These are phyloP conservation scores for Fusarium sp. DNA, from an alignment of 2,329 filamentous ascomycete genomes.

Conservation along the genomic window DNA sequence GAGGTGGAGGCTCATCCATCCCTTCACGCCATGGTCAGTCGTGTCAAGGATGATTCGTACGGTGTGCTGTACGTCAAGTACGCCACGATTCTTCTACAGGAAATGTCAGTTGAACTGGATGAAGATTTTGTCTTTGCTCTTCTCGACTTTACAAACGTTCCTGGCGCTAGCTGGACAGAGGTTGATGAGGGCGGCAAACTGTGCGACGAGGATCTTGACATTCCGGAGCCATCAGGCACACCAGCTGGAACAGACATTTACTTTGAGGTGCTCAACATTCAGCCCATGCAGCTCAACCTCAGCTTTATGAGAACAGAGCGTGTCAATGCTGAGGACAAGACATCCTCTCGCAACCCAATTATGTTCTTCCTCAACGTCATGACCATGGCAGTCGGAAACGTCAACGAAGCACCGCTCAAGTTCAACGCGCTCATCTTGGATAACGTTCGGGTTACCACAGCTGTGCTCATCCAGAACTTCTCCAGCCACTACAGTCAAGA, in stretches of 20 bases:
- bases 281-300: slow-evolving; percentile 97
- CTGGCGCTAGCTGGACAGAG: slow-evolving; percentile 81
- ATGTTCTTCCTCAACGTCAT: slow-evolving; percentile 99
- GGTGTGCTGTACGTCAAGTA: slow-evolving; percentile 99
- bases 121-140: slow-evolving; percentile 98
- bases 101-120: slow-evolving; percentile 98
- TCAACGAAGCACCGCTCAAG: slow-evolving; percentile 95
- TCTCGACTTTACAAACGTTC: slow-evolving; percentile 93
- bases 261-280: slow-evolving; percentile 95
- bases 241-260: slow-evolving; percentile 94
- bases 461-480: slow-evolving; percentile 85
- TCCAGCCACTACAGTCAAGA: slow-evolving; percentile 97
- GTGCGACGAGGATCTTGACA: slow-evolving; percentile 89
- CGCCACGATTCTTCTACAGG: slow-evolving; percentile 89
- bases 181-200: slow-evolving; percentile 81
- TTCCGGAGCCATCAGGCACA: slow-evolving; percentile 89
- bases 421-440: slow-evolving; percentile 95
- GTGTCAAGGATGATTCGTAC: slow-evolving; percentile 98
- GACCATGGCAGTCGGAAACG: slow-evolving; percentile 99
- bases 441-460: slow-evolving; percentile 90
- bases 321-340: slow-evolving; percentile 95
- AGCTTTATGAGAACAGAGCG: slow-evolving; percentile 97
- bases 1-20: slow-evolving; percentile 97
- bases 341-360: slow-evolving; percentile 88
- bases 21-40: slow-evolving; percentile 88